These are phyloP conservation scores for Pisolithus albus DNA, from an alignment of 768 basidiomycete species.

Conservation along the genomic window DNA sequence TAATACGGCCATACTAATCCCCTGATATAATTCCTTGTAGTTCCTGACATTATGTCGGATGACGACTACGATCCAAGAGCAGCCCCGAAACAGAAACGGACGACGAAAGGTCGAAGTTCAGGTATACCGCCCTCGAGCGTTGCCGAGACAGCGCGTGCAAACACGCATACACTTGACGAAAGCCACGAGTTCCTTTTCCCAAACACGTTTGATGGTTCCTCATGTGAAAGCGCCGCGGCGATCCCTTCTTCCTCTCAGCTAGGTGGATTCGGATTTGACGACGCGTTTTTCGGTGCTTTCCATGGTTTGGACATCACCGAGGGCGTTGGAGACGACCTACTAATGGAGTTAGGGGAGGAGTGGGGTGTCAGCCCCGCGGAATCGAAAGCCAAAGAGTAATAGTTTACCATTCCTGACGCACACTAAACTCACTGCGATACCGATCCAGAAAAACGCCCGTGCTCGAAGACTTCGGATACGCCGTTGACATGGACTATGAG, in stretches of 20 bases:
- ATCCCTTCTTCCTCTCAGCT: slow-evolving; percentile 50
- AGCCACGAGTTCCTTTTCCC: slow-evolving; percentile 62
- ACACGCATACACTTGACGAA: slow-evolving; percentile 62
- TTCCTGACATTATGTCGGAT: slow-evolving; percentile 33
- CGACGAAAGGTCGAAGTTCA: slow-evolving; percentile 14
- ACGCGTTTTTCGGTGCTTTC: slow-evolving; percentile 44
- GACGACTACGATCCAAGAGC: slow-evolving; percentile 44
- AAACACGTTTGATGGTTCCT: slow-evolving; percentile 59
- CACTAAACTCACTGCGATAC: slow-evolving; percentile 7
- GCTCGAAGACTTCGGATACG: slow-evolving; percentile 13
- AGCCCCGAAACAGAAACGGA: slow-evolving; percentile 21
- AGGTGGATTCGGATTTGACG: slow-evolving; percentile 44
- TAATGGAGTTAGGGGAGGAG: slow-evolving; percentile 64
- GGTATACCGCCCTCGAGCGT: slow-evolving; percentile 20
- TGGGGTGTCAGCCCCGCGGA: slow-evolving; percentile 40
- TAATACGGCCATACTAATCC: background rate
- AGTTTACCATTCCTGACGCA: background rate
- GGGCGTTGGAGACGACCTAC: slow-evolving; percentile 67
- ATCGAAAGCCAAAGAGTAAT: slow-evolving; percentile 12
- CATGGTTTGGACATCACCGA: slow-evolving; percentile 54
- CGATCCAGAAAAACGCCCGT: slow-evolving; percentile 9
- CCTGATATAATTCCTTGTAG: slow-evolving; percentile 5
- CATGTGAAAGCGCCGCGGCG: slow-evolving; percentile 32
- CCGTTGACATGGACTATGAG: slow-evolving; percentile 23
- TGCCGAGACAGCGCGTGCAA: slow-evolving; percentile 42